A percentile compares a stretch with the other conserved stretches of the same genome.
Evolutionary conservation across 164 flowering plant species (phyloP).

Genomic region (grape (Vitis vinifera)): DNA sequence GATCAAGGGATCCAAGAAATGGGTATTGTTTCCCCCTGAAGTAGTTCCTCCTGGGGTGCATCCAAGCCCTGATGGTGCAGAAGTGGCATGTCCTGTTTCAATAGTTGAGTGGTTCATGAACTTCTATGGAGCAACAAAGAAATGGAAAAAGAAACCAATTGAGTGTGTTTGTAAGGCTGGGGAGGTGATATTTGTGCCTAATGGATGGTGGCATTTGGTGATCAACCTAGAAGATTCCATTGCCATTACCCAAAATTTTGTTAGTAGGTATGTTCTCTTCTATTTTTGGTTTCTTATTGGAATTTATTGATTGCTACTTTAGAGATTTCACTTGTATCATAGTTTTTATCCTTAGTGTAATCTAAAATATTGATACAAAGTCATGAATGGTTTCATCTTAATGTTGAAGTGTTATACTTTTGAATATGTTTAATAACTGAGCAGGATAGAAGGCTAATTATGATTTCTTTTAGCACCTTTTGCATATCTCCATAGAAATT

Average conservation of each 20-base stretch:
- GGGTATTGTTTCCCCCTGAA: constrained; percentile 95
- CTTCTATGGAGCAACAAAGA: constrained; percentile 75
- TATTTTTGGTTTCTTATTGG: neutral
- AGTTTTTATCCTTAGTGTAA: neutral
- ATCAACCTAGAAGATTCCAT: constrained; percentile 95
- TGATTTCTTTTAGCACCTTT: too few species aligned
- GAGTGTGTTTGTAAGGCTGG: constrained; percentile 96
- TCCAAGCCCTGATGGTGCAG: constrained; percentile 97
- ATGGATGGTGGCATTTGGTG: constrained; percentile 99
- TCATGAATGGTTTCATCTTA: neutral
- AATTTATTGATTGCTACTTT: neutral
- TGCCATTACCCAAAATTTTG: constrained; percentile 95
- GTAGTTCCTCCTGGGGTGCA: constrained; percentile 95
- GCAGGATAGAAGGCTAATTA: too few species aligned
- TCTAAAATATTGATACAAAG: neutral
- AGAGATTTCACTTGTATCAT: neutral
- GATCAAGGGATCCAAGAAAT: constrained; percentile 89
- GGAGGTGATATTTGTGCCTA: constrained; percentile 92
- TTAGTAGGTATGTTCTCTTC: constrained; percentile 65
- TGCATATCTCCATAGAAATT: too few species aligned
- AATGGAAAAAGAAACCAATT: constrained; percentile 74
- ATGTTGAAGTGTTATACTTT: neutral
- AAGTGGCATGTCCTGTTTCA: constrained; percentile 97
- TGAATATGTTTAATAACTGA: too few species aligned
- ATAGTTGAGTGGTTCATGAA: constrained; percentile 99